phyloP scores from a whole-genome alignment of 768 basidiomycete species.

The Leccinum broughii region DNA sequence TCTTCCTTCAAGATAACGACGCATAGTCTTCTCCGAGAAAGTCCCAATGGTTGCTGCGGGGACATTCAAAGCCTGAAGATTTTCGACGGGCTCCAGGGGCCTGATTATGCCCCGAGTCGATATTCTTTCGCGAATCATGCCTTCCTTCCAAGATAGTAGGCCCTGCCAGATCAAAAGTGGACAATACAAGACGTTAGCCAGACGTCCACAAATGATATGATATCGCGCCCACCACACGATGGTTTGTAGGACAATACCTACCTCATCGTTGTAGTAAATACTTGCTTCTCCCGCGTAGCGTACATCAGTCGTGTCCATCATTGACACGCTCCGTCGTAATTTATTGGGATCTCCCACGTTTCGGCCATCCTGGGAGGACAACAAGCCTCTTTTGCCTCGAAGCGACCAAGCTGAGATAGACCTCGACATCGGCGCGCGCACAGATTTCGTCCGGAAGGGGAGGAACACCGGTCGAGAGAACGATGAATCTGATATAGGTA shows the following conservation, averaged over 20 bases:
- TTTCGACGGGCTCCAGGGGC: constrained; percentile 64
- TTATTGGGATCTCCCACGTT: constrained; percentile 24
- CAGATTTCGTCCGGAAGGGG: constrained; percentile 20
- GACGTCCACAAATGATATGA: background rate
- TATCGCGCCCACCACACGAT: background rate
- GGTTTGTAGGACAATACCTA: constrained; percentile 29
- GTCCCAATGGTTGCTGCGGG: constrained; percentile 67
- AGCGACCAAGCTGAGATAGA: constrained; percentile 18
- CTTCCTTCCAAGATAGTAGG: constrained; percentile 40
- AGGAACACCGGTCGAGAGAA: constrained; percentile 15
- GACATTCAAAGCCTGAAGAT: constrained; percentile 66
- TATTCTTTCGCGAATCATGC: constrained; percentile 92
- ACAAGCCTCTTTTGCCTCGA: constrained; percentile 1
- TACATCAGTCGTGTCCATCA: constrained; percentile 12
- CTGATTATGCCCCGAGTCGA: constrained; percentile 82
- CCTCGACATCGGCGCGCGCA: constrained; percentile 9
- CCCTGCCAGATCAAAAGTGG: constrained; percentile 30
- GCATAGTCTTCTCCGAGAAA: constrained; percentile 70
- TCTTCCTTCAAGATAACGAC: constrained; percentile 72
- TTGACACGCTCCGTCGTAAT: constrained; percentile 17
- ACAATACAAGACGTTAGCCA: constrained; percentile 3
- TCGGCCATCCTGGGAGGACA: constrained; percentile 12
- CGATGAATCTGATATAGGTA: constrained; percentile 1
- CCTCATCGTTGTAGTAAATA: constrained; percentile 54
- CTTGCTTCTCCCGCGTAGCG: constrained; percentile 60